Conservation (phyloP, 257 asterid genomes). For the Fraxinus cuspidata region DNA sequence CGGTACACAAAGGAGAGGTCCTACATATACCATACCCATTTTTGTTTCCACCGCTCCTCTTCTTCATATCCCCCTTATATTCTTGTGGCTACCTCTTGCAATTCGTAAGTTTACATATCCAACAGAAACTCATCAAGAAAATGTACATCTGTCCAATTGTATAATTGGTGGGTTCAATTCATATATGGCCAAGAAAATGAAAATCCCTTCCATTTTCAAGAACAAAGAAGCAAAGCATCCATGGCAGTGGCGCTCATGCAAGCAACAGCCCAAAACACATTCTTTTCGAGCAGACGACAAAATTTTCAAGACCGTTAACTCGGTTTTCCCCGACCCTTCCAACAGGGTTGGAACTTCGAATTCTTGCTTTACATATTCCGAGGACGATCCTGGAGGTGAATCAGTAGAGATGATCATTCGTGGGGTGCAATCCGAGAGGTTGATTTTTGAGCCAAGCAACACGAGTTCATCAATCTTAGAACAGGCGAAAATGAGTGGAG, state of each 20-base stretch:
- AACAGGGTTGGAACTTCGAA: conserved; percentile 43
- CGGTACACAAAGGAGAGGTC: no score
- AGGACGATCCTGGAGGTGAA: conserved; percentile 40
- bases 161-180: not conserved
- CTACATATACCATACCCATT: no score
- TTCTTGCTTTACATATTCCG: conserved; percentile 69
- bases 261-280: conserved; percentile 42
- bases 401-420: conserved; percentile 55
- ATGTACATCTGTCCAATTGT: no score
- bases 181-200: conserved; percentile 30
- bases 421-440: conserved; percentile 58
- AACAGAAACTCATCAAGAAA: no score
- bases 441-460: conserved; percentile 71
- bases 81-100: no score
- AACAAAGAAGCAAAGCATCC: conserved; percentile 30
- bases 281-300: conserved; percentile 42
- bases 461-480: conserved; percentile 50
- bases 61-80: no score
- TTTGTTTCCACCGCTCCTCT: no score
- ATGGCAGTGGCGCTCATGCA: conserved; percentile 57
- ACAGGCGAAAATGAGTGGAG: conserved; percentile 9
- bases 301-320: conserved; percentile 66
- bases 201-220: conserved; percentile 51
- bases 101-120: no score
- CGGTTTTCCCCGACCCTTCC: conserved; percentile 59